Evolutionary conservation across 2,329 filamentous ascomycete species (phyloP), one percentile per base, ranked within the genome.

Genomic region (Botrytis squamosa): DNA sequence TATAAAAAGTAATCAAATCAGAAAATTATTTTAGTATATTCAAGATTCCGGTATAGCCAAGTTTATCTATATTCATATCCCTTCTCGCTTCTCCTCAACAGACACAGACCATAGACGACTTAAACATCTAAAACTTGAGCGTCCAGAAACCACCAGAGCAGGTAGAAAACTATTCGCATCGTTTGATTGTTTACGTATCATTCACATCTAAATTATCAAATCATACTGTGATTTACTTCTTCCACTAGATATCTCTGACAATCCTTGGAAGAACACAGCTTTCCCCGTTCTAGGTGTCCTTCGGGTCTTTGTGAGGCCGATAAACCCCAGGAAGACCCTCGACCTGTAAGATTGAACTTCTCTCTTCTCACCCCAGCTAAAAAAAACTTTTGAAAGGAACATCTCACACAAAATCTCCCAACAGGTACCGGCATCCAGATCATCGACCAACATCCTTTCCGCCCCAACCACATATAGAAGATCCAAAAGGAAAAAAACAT

Each of bases 311-410:
- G 44, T 46, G 7, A 52, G 46, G 14, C 46, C 0, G 10, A 25
- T 22, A 52, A 52, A 52, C 1, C 46, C 46, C 22, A 52, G 46
- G 22, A 52, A 52, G 46, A 25, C 10, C 22, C 22, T 52, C 22
- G 46, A 25, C 22, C 4, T 49, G 2, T 49, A 49, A 49, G 46
- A 49, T 49, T 5, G 22, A 25, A 22, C 46, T 52, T 14, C 46
- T 14, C 10, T 4, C 22, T 52, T 4, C 2, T 14, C 22, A n/a
- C 1, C 22, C 0, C 22, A 0, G 10, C 22, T 1, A 20, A 44
- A 46, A 20, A 20, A 1, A 4, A 33, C 7, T 46, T 46, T 20
- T 9, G 4, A 52, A 5, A n/a, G 22, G 10, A 52, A n/a, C 22
- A 52, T n/a, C 44, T 22, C 8, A 22, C 44, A 20, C 44, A 8